phyloP scores from a whole-genome alignment of 129 eudicot genomes.

The Arctium minus region DNA sequence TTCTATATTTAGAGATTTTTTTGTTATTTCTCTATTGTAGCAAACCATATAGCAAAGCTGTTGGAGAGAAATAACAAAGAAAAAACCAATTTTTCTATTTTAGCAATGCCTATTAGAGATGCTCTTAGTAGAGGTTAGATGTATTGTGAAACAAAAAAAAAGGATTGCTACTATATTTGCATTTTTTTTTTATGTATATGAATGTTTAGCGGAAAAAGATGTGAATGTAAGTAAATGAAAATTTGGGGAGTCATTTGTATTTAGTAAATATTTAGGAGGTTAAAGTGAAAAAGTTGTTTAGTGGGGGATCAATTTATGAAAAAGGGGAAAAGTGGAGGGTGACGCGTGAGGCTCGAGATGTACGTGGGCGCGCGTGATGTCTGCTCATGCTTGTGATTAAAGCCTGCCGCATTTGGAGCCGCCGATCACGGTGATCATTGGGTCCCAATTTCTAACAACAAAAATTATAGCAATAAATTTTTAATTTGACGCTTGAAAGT shows the following conservation, averaged over 20 bases:
- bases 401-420: conserved; percentile 25
- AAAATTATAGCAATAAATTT: background rate
- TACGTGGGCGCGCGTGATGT: conserved; percentile 36
- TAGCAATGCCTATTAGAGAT: too few species aligned
- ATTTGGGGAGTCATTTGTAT: background rate
- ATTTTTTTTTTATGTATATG: too few species aligned
- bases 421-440: conserved; percentile 26
- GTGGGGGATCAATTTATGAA: conserved; percentile 13
- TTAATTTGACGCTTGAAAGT: background rate
- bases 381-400: conserved; percentile 10
- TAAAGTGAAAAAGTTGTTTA: background rate
- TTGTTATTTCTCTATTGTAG: too few species aligned
- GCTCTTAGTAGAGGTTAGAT: too few species aligned
- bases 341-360: conserved; percentile 39
- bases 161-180: too few species aligned
- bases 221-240: background rate
- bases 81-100: too few species aligned
- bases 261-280: background rate
- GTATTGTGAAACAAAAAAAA: too few species aligned
- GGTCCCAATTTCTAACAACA: background rate
- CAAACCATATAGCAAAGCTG: too few species aligned
- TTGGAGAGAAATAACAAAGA: too few species aligned
- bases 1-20: too few species aligned
- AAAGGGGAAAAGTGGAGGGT: background rate
- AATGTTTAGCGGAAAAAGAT: background rate